Base-by-base conservation (phyloP, 441 rosid genomes). In the Arabidopsis hybrid region DNA sequence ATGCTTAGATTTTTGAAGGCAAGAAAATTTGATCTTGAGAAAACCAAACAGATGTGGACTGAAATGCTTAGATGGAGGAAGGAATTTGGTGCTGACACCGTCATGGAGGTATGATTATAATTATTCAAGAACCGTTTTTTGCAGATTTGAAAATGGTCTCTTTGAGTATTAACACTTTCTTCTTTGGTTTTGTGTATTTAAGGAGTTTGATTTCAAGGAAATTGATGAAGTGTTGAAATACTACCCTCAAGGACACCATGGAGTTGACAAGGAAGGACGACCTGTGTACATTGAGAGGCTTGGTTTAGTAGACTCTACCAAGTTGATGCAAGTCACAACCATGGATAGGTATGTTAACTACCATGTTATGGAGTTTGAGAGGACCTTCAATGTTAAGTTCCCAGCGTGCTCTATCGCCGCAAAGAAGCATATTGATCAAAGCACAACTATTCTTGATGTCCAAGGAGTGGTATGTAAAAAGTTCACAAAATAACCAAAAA, bases 161-260 rank as follows among this genome's bases (percentile, higher is more conserved):
- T n/a, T 65, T 75, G 50, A 31, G 29, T 26, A 26, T 10, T 32
- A 14, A 58, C 1, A 16, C 43, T 58, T 58, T 38, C 1, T 12
- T 57, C 61, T 57, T 32, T 32, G 9, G 13, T 35, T 64, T 49
- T 34, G 67, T 77, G 21, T 70, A 46, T 53, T 72, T 0, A 57
- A 92, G 98, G 95, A 89, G 11, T 92, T 92, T 59, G 93, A 89
- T 5, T 92, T 88, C 78, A 82, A 75, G 12, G 98, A 92, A 77
- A 26, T 73, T 11, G 71, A 79, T 57, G 83, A 89, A 83, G 95
- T 93, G 32, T 21, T 84, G 82, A 70, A 85, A 80, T 73, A 84
- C 66, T 93, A 93, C 77, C 95, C 98, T 5, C 98, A 91, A 79
- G 98, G 98, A 31, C 85, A 93, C 83, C 98, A 93, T 58, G 97